phyloP scores from a whole-genome alignment of 164 flowering plant species.

The Chimonanthus praecox region DNA sequence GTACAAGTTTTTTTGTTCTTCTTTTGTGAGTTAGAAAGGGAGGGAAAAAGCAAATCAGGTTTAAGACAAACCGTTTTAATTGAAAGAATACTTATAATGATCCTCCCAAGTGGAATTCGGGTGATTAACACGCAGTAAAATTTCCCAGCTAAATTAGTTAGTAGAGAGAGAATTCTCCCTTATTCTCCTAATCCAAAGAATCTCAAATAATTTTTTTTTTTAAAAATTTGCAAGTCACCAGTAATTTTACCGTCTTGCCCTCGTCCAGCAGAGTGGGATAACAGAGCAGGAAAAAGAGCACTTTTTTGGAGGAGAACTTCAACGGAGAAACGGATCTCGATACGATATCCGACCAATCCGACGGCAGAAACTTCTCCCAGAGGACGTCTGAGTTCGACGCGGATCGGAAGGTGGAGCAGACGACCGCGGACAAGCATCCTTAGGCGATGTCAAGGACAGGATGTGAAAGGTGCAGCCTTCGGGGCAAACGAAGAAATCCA shows the following conservation, averaged over 20 bases:
- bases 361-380: conserved; percentile 40
- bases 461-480: conserved; percentile 35
- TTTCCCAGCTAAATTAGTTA: too few species aligned
- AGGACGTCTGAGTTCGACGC: conserved; percentile 31
- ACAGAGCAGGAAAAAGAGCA: conserved; percentile 28
- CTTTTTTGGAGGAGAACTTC: conserved; percentile 26
- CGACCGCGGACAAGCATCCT: conserved; percentile 14
- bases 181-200: too few species aligned
- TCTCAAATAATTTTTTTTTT: too few species aligned
- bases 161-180: too few species aligned
- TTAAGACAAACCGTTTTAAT: too few species aligned
- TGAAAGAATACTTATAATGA: too few species aligned
- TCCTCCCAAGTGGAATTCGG: too few species aligned
- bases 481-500: conserved; percentile 21
- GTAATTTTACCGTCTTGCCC: background rate
- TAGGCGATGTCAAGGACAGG: conserved; percentile 31
- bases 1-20: too few species aligned
- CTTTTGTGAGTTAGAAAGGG: too few species aligned
- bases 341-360: conserved; percentile 20
- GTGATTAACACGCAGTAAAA: too few species aligned
- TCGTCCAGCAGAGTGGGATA: conserved; percentile 9
- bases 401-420: conserved; percentile 21
- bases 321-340: conserved; percentile 12
- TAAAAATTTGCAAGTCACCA: background rate
- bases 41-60: too few species aligned